These are phyloP conservation scores for Kluyveromyces siamensis DNA, from an alignment of 805 yeast genomes.

Conservation along the genomic window DNA sequence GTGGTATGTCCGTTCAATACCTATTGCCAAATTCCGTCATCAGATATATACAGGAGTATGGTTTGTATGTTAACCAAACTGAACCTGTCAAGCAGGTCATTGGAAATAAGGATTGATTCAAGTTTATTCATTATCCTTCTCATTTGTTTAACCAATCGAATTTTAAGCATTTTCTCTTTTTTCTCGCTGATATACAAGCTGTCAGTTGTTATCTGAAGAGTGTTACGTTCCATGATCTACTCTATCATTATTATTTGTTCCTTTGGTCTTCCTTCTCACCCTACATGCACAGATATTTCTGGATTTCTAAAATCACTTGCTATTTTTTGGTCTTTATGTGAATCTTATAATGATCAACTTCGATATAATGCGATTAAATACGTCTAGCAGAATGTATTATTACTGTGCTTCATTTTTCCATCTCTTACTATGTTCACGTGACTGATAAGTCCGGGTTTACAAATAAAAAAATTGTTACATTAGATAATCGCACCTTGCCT, in stretches of 20 bases:
- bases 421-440: no score
- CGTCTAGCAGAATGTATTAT: neutral
- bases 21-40: slow-evolving; percentile 89
- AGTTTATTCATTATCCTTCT: neutral
- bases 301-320: neutral
- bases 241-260: neutral
- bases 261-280: no score
- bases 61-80: slow-evolving; percentile 70
- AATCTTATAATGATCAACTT: neutral
- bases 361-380: neutral
- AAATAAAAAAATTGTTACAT: no score
- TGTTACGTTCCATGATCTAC: neutral
- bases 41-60: slow-evolving; percentile 88
- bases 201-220: neutral
- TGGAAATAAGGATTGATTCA: slow-evolving; percentile 32
- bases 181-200: neutral
- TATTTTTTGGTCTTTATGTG: neutral
- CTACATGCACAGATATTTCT: neutral
- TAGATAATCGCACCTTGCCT: no score
- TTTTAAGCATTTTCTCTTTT: neutral
- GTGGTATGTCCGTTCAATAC: slow-evolving; percentile 96
- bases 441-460: no score
- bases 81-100: slow-evolving; percentile 91
- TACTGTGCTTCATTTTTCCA: neutral
- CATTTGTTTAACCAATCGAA: neutral